A percentile compares a stretch with the other conserved stretches of the same genome.
These are phyloP conservation scores for Mycena capillaripes DNA, from an alignment of 768 basidiomycete species.

Conservation along the genomic window DNA sequence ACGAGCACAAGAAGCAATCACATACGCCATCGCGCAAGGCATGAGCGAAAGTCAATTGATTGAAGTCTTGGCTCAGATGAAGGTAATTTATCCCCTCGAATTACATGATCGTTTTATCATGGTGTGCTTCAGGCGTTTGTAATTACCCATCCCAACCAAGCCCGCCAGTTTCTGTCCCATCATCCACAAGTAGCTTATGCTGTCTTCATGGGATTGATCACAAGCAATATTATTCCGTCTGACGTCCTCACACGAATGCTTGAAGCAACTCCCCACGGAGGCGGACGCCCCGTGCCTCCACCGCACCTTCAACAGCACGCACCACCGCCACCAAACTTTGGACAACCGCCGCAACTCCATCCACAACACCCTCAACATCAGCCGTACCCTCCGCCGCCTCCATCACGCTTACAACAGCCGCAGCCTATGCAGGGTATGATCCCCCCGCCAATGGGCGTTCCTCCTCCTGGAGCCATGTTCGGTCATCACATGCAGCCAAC, in stretches of 20 bases:
- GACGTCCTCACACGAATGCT: conserved; percentile 83
- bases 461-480: conserved; percentile 46
- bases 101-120: conserved; percentile 24
- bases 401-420: conserved; percentile 46
- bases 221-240: conserved; percentile 95
- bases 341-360: conserved; percentile 47
- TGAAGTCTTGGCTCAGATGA: conserved; percentile 98
- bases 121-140: conserved; percentile 82
- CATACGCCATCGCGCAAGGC: conserved; percentile 79
- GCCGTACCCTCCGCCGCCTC: conserved; percentile 47
- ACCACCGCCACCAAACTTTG: conserved; percentile 64
- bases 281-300: conserved; percentile 40
- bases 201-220: conserved; percentile 91
- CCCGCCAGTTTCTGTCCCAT: conserved; percentile 78
- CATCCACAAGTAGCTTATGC: conserved; percentile 98
- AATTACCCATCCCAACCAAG: conserved; percentile 92
- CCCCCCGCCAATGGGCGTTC: conserved; percentile 33
- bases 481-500: conserved; percentile 34
- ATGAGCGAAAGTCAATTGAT: conserved; percentile 89
- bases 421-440: conserved; percentile 49
- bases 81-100: conserved; percentile 68
- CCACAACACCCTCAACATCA: conserved; percentile 41
- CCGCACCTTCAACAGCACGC: conserved; percentile 64
- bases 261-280: conserved; percentile 50
- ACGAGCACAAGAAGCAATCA: conserved; percentile 86